Conservation (phyloP, 345 rosid species). For the Citrus maxima region DNA sequence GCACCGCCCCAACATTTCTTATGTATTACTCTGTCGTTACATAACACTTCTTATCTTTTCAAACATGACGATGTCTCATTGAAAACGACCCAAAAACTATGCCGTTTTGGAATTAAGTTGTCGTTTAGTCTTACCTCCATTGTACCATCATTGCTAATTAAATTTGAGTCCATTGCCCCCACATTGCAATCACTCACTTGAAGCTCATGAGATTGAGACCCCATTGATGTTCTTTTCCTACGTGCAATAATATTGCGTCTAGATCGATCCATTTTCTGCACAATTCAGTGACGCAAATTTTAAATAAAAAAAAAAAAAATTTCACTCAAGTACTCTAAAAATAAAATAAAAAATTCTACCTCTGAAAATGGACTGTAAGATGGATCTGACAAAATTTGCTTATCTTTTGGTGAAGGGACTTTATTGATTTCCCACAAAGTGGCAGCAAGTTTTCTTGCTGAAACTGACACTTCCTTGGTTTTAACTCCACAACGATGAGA, state of each 20-base stretch:
- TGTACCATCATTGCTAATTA: conserved; percentile 26
- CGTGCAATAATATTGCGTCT: conserved; percentile 26
- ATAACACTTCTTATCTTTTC: not conserved
- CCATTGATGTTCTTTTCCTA: conserved; percentile 37
- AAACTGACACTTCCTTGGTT: conserved; percentile 39
- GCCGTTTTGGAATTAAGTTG: not conserved
- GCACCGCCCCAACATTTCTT: not conserved
- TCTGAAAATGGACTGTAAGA: conserved; percentile 46
- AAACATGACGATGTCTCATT: not conserved
- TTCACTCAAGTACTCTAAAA: not conserved
- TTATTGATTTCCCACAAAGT: conserved; percentile 81
- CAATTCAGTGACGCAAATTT: not conserved
- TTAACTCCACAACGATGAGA: conserved; percentile 28
- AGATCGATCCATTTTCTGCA: conserved; percentile 42
- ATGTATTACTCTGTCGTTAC: not conserved
- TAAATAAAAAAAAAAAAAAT: not conserved
- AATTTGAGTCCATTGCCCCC: conserved; percentile 30
- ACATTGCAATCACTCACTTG: conserved; percentile 33
- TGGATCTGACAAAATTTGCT: conserved; percentile 49
- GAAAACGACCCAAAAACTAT: conserved; percentile 7
- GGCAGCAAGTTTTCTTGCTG: conserved; percentile 90
- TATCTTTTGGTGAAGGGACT: conserved; percentile 36
- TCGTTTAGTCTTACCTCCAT: conserved; percentile 42
- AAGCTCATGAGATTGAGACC: conserved; percentile 35
- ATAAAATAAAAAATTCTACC: conserved; percentile 27